Conservation (phyloP, 2,329 filamentous ascomycete species). For the Paecilomyces dactylethromorphus region DNA sequence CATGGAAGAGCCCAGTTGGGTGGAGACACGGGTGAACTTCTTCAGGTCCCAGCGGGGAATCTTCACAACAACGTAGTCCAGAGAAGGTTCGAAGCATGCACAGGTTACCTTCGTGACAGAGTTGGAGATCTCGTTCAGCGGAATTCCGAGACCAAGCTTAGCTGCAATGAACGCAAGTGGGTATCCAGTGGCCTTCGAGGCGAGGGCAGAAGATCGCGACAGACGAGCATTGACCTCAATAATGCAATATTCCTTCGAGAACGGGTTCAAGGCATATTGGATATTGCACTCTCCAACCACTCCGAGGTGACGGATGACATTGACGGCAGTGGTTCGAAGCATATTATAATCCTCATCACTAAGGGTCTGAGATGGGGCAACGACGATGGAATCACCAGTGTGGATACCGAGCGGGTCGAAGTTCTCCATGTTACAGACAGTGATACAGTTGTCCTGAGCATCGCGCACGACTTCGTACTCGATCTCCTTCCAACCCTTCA, state of each 20-base stretch:
- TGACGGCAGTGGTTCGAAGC: slow-evolving; percentile 93
- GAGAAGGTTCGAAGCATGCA: slow-evolving; percentile 95
- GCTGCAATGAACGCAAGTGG: slow-evolving; percentile 94
- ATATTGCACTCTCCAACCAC: slow-evolving; percentile 99
- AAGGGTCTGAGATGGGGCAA: slow-evolving; percentile 92
- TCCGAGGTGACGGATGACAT: slow-evolving; percentile 92
- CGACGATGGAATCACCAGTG: slow-evolving; percentile 96
- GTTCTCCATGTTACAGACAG: slow-evolving; percentile 99
- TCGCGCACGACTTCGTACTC: slow-evolving; percentile 98
- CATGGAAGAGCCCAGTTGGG: slow-evolving; percentile 94
- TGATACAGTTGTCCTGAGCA: slow-evolving; percentile 95
- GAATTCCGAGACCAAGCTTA: slow-evolving; percentile 90
- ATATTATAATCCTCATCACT: slow-evolving; percentile 99
- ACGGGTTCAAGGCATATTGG: slow-evolving; percentile 93
- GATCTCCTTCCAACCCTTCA: slow-evolving; percentile 99
- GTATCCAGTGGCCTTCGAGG: slow-evolving; percentile 95
- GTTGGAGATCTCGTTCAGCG: slow-evolving; percentile 93
- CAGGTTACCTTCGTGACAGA: slow-evolving; percentile 92
- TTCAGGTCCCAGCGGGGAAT: slow-evolving; percentile 98
- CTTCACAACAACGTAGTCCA: slow-evolving; percentile 98
- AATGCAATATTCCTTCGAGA: slow-evolving; percentile 94
- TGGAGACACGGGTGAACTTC: slow-evolving; percentile 96
- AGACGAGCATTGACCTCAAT: slow-evolving; percentile 98
- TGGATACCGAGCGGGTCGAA: slow-evolving; percentile 98
- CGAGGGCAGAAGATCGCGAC: slow-evolving; percentile 88